phyloP scores from a whole-genome alignment of 345 rosid genomes.

The Anacardium occidentale region DNA sequence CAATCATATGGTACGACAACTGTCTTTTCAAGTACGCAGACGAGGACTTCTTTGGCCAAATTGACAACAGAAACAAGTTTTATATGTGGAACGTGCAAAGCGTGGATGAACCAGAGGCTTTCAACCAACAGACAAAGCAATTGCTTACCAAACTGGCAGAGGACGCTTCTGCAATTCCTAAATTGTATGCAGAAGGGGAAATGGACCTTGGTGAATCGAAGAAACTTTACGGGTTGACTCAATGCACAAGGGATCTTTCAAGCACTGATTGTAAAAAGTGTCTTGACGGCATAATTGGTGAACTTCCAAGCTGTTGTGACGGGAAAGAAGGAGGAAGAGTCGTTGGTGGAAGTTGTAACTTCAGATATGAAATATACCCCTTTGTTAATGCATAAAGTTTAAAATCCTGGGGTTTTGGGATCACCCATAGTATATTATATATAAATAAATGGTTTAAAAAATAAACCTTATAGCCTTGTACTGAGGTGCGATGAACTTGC shows the following conservation, averaged over 20 bases:
- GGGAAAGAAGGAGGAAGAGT: slow-evolving; percentile 51
- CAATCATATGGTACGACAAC: slow-evolving; percentile 47
- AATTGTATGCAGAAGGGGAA: slow-evolving; percentile 31
- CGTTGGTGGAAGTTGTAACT: slow-evolving; percentile 48
- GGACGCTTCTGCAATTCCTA: slow-evolving; percentile 21
- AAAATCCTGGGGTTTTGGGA: background rate
- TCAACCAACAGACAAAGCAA: slow-evolving; percentile 33
- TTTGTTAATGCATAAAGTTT: slow-evolving; percentile 28
- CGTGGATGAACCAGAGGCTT: slow-evolving; percentile 24
- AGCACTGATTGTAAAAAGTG: slow-evolving; percentile 34
- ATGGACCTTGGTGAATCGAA: slow-evolving; percentile 5
- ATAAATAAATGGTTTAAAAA: slow-evolving; percentile 1
- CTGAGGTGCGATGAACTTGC: background rate
- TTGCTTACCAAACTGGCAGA: slow-evolving; percentile 26
- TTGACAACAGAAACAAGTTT: slow-evolving; percentile 40
- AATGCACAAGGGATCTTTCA: slow-evolving; percentile 42
- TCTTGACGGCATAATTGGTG: slow-evolving; percentile 35
- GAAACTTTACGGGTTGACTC: slow-evolving; percentile 40
- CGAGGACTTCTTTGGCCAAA: slow-evolving; percentile 36
- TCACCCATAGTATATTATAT: background rate
- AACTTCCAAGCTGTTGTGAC: slow-evolving; percentile 47
- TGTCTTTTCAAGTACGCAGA: slow-evolving; percentile 42
- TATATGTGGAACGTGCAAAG: slow-evolving; percentile 32
- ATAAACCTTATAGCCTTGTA: background rate
- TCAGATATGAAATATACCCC: slow-evolving; percentile 48